These are phyloP conservation scores for Chaetomiaceae sp. DNA, from an alignment of 2,329 filamentous ascomycete species.

Conservation along the genomic window DNA sequence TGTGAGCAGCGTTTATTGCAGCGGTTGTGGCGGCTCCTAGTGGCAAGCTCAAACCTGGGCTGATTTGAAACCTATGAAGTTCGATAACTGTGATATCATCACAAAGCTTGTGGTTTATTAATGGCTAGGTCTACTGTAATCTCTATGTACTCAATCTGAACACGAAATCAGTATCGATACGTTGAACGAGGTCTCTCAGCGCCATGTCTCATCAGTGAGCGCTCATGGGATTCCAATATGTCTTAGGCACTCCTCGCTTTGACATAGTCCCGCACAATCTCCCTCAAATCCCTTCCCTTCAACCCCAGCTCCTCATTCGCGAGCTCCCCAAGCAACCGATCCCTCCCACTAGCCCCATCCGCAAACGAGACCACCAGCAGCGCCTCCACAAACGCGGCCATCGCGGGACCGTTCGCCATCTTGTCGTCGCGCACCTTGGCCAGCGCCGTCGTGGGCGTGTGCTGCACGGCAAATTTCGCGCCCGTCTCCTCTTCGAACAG, in stretches of 20 bases:
- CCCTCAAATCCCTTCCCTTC: not conserved
- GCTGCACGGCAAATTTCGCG: slow-evolving; percentile 43
- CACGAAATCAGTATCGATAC: too few relatives aligned
- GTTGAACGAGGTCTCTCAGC: too few relatives aligned
- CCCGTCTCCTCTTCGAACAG: slow-evolving; percentile 46
- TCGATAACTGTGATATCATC: too few relatives aligned
- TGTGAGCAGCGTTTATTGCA: too few relatives aligned
- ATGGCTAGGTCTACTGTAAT: too few relatives aligned
- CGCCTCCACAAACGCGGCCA: slow-evolving; percentile 23
- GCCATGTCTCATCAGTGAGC: too few relatives aligned
- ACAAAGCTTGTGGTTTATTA: too few relatives aligned
- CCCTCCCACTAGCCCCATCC: slow-evolving; percentile 30
- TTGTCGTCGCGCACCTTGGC: slow-evolving; percentile 33
- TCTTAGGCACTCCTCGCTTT: not conserved
- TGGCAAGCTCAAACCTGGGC: too few relatives aligned
- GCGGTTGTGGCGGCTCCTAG: too few relatives aligned
- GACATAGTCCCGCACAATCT: not conserved
- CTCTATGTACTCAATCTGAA: too few relatives aligned
- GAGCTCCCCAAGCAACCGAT: slow-evolving; percentile 14
- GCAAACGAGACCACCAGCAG: slow-evolving; percentile 27
- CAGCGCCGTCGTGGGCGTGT: slow-evolving; percentile 28
- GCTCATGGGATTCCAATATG: too few relatives aligned
- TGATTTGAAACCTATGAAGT: too few relatives aligned
- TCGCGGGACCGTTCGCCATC: slow-evolving; percentile 33
- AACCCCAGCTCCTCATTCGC: slow-evolving; percentile 6